Evolutionary conservation across 768 basidiomycete genomes (phyloP).

Genomic region (Phanerochaete carnosa): DNA sequence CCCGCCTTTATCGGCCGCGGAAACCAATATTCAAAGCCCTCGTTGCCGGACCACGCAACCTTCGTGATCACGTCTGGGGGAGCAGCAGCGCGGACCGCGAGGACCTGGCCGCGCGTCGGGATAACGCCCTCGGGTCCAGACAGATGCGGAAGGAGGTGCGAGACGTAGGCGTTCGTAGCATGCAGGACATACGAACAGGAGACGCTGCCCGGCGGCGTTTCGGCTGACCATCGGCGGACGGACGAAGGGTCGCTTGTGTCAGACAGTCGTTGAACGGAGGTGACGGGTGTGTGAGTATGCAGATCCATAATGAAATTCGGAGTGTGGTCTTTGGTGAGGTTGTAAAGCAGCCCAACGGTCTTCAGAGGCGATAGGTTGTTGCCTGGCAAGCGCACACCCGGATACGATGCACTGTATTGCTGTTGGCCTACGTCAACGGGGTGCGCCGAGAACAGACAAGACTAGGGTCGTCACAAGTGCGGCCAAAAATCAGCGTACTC

Average conservation of each 20-base stretch:
- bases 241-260: constrained; percentile 5
- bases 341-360: constrained; percentile 66
- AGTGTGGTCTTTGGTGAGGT: constrained; percentile 33
- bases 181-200: constrained; percentile 67
- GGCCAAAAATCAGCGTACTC: constrained; percentile 6
- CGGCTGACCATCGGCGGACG: constrained; percentile 46
- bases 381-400: constrained; percentile 48
- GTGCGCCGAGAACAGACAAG: not conserved
- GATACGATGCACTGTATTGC: constrained; percentile 45
- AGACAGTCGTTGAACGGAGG: constrained; percentile 33
- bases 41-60: constrained; percentile 43
- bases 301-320: constrained; percentile 44
- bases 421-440: constrained; percentile 9
- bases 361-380: constrained; percentile 81
- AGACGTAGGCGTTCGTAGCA: constrained; percentile 83
- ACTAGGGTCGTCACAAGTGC: not conserved
- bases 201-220: constrained; percentile 66
- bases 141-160: constrained; percentile 72
- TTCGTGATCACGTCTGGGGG: constrained; percentile 34
- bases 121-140: constrained; percentile 52
- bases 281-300: constrained; percentile 75
- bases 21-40: constrained; percentile 78
- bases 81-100: constrained; percentile 42
- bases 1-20: constrained; percentile 48
- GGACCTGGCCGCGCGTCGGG: constrained; percentile 71